Evolutionary conservation across 2,329 filamentous ascomycete genomes (phyloP), one percentile per base, ranked within the genome.

Genomic region (Macroventuria anomochaeta): DNA sequence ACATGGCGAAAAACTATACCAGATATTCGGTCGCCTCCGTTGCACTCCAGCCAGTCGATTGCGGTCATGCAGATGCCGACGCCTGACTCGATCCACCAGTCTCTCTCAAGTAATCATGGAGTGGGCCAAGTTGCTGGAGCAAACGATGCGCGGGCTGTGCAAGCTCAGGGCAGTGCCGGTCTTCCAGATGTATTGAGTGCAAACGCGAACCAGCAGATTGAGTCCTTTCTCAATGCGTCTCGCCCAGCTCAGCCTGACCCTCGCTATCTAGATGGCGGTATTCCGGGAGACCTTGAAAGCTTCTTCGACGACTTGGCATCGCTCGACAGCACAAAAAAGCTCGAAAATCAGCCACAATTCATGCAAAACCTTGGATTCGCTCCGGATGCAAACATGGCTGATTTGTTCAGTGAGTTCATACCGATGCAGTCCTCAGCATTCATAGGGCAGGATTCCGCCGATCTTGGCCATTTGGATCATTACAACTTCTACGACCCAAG

Each of bases 351-450:
- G 58, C 79, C 83, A 2, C 83, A 86, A 57, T 88, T 88, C 62
- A 86, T 88, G 85, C 80, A 84, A 37, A 88, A 88, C 61, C 75
- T 88, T 17, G 86, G 86, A 0, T 87, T 88, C 66, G 84, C 81
- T 1, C 85, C 85, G 0, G 85, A 85, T 21, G 81, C 83, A 28
- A 84, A 85, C 52, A 75, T 87, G 42, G 78, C 80, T 0, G 83
- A 85, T 58, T 78, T 84, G 26, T 78, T 78, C 50, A 75, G 77
- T 53, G 73, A 76, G 23, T 75, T 74, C 17, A 73, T 77, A 58
- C 72, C 76, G 11, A 52, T 75, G 23, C 64, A 76, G 36, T 63
- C 68, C 5, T 65, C 73, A 2, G 53, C 56, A 5, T 76, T 76
- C 39, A 58, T 76, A 50, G 40, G 61, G 15, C 62, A 61, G 13